Percentiles rank a stretch among this genome's conserved stretches.
Conservation (phyloP, 441 rosid species). For the Erodium moschatum region DNA sequence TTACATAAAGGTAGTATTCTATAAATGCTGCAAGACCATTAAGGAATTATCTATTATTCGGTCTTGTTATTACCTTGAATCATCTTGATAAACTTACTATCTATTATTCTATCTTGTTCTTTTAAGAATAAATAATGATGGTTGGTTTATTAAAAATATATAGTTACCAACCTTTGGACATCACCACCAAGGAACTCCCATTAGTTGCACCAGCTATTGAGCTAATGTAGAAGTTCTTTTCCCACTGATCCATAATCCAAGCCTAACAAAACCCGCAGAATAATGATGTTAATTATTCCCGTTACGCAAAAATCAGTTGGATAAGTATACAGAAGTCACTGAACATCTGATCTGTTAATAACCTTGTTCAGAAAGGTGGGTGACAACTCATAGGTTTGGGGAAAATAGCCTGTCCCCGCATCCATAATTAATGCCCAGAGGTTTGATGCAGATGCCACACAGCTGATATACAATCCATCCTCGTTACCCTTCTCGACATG, state of each 20-base stretch:
- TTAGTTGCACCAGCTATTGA: slow-evolving; percentile 85
- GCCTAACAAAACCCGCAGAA: slow-evolving; percentile 36
- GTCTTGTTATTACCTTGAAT: no score
- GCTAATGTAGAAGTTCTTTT: slow-evolving; percentile 86
- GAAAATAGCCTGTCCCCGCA: slow-evolving; percentile 45
- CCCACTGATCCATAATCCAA: slow-evolving; percentile 99
- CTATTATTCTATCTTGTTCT: neutral
- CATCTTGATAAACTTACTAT: no score
- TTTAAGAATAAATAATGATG: neutral
- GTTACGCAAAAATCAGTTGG: neutral
- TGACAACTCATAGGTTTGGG: slow-evolving; percentile 50
- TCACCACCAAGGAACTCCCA: slow-evolving; percentile 94
- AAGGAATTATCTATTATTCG: no score
- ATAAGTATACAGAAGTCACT: neutral
- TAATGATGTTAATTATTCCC: neutral
- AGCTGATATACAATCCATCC: slow-evolving; percentile 47
- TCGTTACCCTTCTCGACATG: slow-evolving; percentile 47
- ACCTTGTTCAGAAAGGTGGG: slow-evolving; percentile 34
- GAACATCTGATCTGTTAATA: neutral
- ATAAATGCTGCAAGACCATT: no score
- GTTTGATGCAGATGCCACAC: slow-evolving; percentile 41
- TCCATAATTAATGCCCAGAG: slow-evolving; percentile 59
- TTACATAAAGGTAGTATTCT: no score
- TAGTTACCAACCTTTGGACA: slow-evolving; percentile 78
- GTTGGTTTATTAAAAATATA: neutral